Conservation (phyloP, 2,329 filamentous ascomycete genomes). For the Diaporthe australafricana region DNA sequence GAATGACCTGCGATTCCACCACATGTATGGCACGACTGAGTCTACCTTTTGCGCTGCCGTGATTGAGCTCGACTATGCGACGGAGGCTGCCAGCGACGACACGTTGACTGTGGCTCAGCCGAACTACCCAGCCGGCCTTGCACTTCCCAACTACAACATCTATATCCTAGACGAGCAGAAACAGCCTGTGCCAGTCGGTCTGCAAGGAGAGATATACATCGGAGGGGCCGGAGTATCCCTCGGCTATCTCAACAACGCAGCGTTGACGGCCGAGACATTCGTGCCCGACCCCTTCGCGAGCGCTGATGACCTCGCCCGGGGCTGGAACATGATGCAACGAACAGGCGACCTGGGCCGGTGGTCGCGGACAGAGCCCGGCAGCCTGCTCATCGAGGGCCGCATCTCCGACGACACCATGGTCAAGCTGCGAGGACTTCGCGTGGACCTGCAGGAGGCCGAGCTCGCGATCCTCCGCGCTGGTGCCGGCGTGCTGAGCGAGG, state of each 20-base stretch:
- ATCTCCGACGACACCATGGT: constrained; percentile 55
- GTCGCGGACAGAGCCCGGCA: constrained; percentile 43
- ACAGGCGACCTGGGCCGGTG: constrained; percentile 55
- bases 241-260: constrained; percentile 51
- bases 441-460: constrained; percentile 51
- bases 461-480: neutral
- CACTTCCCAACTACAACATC: constrained; percentile 47
- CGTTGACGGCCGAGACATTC: constrained; percentile 33
- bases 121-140: neutral
- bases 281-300: constrained; percentile 8
- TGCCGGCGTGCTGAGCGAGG: neutral
- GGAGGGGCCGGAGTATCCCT: constrained; percentile 52
- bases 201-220: constrained; percentile 53
- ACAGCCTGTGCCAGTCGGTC: constrained; percentile 46
- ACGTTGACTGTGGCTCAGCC: neutral
- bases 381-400: constrained; percentile 50
- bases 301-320: constrained; percentile 27
- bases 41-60: too few species aligned
- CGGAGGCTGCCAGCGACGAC: neutral
- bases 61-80: neutral
- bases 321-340: constrained; percentile 48
- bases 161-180: constrained; percentile 54
- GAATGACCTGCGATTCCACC: neutral
- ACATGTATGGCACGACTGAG: neutral
- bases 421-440: constrained; percentile 50